Conservation (phyloP, 306 rosid genomes). For the apple (Malus domestica) region DNA sequence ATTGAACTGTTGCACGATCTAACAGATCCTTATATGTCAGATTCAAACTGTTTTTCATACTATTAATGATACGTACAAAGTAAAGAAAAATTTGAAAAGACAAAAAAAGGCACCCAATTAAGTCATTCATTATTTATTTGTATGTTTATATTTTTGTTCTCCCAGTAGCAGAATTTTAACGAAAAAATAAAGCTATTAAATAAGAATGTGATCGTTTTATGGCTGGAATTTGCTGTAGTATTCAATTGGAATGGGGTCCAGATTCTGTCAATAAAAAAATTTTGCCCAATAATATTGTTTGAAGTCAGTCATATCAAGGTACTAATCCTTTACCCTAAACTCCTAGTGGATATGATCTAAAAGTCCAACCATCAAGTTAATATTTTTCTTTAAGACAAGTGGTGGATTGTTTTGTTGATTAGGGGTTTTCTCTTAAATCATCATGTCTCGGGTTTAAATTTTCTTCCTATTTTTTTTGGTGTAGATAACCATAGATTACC, state of each 20-base stretch:
- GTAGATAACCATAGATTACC: no score
- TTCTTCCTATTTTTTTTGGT: no score
- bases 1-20: not conserved
- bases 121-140: not conserved
- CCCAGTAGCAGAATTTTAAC: not conserved
- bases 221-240: slow-evolving; percentile 18
- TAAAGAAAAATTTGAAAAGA: no score
- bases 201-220: slow-evolving; percentile 8
- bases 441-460: not conserved
- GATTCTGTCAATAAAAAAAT: not conserved
- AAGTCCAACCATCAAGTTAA: no score
- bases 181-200: slow-evolving; percentile 11
- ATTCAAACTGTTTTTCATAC: no score
- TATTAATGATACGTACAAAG: no score
- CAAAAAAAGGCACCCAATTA: not conserved
- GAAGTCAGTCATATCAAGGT: not conserved
- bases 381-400: no score
- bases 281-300: not conserved
- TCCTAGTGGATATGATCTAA: no score
- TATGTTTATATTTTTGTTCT: not conserved
- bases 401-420: no score
- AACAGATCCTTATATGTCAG: not conserved
- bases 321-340: not conserved
- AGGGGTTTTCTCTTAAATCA: not conserved
- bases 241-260: slow-evolving; percentile 15